These are phyloP conservation scores for Talaromyces sp. DNA, from an alignment of 2,329 filamentous ascomycete species.

Conservation along the genomic window DNA sequence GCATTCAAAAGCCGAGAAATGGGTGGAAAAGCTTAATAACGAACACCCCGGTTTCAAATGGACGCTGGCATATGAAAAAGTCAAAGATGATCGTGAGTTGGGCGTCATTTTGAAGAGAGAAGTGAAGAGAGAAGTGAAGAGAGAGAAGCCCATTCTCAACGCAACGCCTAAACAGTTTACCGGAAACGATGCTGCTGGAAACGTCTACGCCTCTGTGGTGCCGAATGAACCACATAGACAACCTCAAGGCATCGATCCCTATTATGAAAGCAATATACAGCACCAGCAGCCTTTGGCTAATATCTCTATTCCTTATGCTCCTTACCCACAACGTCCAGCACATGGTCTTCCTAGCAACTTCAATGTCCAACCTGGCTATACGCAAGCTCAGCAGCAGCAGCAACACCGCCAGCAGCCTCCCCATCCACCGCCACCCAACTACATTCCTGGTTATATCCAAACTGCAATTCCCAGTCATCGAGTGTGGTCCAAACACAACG, in stretches of 20 bases:
- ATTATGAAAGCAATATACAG: background rate
- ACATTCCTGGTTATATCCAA: too few species aligned
- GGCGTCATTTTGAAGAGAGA: background rate
- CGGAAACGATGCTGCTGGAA: background rate
- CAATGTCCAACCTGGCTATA: background rate
- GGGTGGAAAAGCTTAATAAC: conserved; percentile 32
- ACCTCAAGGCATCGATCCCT: background rate
- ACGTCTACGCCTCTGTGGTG: background rate
- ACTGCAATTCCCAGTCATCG: too few species aligned
- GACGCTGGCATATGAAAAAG: conserved; percentile 34
- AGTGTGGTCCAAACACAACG: too few species aligned
- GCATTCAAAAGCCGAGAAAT: conserved; percentile 23
- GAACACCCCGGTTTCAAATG: conserved; percentile 32
- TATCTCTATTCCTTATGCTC: background rate
- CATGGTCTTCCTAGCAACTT: background rate
- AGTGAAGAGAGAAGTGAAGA: background rate
- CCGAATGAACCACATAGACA: background rate
- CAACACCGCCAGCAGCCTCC: too few species aligned
- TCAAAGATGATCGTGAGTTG: conserved; percentile 9
- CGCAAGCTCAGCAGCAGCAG: background rate
- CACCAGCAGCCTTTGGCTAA: background rate
- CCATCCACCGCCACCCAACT: too few species aligned
- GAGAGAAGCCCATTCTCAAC: background rate
- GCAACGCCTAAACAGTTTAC: background rate
- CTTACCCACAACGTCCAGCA: background rate